A percentile compares a stretch with the other conserved stretches of the same genome.
These are phyloP conservation scores for Colletotrichum orchidophilum DNA, from an alignment of 2,329 filamentous ascomycete species.

Conservation along the genomic window DNA sequence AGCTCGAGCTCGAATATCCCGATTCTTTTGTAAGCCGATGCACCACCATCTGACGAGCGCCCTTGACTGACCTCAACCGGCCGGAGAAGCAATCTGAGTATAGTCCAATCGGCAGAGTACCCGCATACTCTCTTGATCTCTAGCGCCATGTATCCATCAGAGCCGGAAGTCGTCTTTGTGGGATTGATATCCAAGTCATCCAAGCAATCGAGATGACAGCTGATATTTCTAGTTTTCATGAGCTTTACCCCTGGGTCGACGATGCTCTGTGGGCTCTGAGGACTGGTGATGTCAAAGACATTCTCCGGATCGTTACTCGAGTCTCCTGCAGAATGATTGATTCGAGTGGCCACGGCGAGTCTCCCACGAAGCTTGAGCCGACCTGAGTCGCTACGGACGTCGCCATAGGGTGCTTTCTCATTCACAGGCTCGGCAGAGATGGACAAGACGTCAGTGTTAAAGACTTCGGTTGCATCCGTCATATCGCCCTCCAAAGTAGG, in stretches of 20 bases:
- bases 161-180: background rate
- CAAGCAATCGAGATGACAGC: background rate
- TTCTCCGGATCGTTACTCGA: background rate
- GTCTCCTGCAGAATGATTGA: background rate
- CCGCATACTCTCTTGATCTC: background rate
- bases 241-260: background rate
- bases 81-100: background rate
- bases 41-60: background rate
- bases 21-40: background rate
- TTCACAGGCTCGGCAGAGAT: background rate
- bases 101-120: background rate
- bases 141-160: background rate
- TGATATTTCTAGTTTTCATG: background rate
- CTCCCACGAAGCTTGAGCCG: background rate
- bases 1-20: background rate
- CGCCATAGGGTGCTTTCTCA: background rate
- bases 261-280: background rate
- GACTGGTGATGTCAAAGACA: background rate
- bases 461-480: background rate
- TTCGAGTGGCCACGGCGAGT: background rate
- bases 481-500: background rate
- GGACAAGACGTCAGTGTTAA: background rate
- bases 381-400: background rate
- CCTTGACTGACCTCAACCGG: background rate
- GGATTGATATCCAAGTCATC: background rate